A percentile compares a stretch with the other conserved stretches of the same genome.
phyloP scores from a whole-genome alignment of 2,329 filamentous ascomycete genomes.

The Fusarium vanettenii region DNA sequence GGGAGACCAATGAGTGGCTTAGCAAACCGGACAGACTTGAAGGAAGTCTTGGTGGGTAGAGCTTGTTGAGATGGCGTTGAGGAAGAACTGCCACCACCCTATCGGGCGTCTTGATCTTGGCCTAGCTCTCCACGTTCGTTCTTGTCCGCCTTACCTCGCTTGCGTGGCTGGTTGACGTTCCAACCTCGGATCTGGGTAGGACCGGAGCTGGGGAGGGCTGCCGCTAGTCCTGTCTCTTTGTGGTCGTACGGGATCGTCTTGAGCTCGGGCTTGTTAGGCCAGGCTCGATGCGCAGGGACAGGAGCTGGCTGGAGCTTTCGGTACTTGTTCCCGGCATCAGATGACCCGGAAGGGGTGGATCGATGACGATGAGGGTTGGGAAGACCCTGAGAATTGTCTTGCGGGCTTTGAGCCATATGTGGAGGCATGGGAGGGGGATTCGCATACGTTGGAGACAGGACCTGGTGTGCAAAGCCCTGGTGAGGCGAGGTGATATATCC shows the following conservation, averaged over 20 bases:
- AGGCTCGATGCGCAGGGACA: conserved; percentile 62
- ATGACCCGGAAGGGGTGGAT: conserved; percentile 53
- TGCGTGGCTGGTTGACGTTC: conserved; percentile 59
- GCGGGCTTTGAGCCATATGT: conserved; percentile 50
- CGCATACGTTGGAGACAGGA: conserved; percentile 53
- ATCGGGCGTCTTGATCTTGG: conserved; percentile 53
- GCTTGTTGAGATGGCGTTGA: conserved; percentile 32
- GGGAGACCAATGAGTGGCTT: conserved; percentile 35
- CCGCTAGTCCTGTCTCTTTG: conserved; percentile 67
- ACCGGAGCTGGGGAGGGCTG: conserved; percentile 66
- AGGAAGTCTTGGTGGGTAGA: conserved; percentile 20
- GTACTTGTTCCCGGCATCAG: conserved; percentile 59
- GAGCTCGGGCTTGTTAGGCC: conserved; percentile 62
- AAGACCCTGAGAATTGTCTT: conserved; percentile 48
- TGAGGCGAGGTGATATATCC: conserved; percentile 51
- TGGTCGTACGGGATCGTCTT: conserved; percentile 70
- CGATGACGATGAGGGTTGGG: conserved; percentile 50
- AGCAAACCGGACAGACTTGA: conserved; percentile 41
- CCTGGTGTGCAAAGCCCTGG: conserved; percentile 46
- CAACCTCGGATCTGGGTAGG: conserved; percentile 69
- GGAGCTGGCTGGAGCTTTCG: conserved; percentile 70
- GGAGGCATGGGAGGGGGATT: conserved; percentile 45
- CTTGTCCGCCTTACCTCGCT: conserved; percentile 50
- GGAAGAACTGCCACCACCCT: conserved; percentile 47
- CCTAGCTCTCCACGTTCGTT: conserved; percentile 47